Conservation (phyloP, 768 basidiomycete genomes). For the Calocybe indica region DNA sequence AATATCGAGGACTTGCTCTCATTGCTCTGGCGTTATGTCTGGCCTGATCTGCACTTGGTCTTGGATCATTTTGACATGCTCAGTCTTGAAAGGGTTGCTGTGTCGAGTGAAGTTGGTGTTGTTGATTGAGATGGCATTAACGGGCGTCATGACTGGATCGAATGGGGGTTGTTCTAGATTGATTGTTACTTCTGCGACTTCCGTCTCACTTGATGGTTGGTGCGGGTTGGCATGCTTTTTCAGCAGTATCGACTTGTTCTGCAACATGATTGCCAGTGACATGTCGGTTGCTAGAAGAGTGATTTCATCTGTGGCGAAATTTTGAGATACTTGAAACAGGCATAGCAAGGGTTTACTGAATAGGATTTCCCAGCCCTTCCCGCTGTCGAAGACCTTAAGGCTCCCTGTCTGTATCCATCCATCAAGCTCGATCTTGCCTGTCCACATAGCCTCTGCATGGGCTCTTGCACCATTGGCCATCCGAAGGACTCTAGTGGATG, state of each 20-base stretch:
- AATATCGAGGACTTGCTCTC: slow-evolving; percentile 11
- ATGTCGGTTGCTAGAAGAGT: background rate
- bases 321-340: slow-evolving; percentile 15
- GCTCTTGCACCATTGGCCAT: slow-evolving; percentile 19
- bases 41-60: slow-evolving; percentile 17
- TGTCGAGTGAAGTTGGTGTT: slow-evolving; percentile 12
- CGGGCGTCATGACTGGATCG: background rate
- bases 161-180: slow-evolving; percentile 1
- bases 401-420: slow-evolving; percentile 1
- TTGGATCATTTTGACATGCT: slow-evolving; percentile 13
- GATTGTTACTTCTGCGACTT: background rate
- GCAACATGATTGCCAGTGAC: background rate
- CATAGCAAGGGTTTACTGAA: slow-evolving; percentile 22
- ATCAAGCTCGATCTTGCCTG: slow-evolving; percentile 1
- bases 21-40: slow-evolving; percentile 22
- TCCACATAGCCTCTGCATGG: slow-evolving; percentile 5
- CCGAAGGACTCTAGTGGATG: slow-evolving; percentile 6
- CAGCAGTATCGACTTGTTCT: no score
- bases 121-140: background rate
- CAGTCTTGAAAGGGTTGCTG: slow-evolving; percentile 18
- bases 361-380: slow-evolving; percentile 18
- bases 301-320: slow-evolving; percentile 14
- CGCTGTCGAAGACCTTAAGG: slow-evolving; percentile 20
- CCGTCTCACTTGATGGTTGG: background rate
- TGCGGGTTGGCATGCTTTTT: background rate